These are phyloP conservation scores for Blastomyces emzantsi DNA, from an alignment of 2,329 filamentous ascomycete species.

Conservation along the genomic window DNA sequence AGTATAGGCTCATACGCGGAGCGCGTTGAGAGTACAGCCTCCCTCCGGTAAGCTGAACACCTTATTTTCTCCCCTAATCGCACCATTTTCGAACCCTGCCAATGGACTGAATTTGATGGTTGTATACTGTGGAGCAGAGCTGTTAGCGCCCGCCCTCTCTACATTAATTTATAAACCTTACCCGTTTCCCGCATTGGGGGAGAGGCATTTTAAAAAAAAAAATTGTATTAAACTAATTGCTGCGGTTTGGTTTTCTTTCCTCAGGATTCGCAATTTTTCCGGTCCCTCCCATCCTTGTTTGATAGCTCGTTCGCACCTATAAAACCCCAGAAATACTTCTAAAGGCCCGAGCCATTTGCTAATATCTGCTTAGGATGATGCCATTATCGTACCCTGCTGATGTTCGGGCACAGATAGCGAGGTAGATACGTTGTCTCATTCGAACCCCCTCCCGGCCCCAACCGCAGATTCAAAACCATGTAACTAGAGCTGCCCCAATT, in stretches of 20 bases:
- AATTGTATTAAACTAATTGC: not conserved
- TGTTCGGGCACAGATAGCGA: not conserved
- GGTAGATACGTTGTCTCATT: not conserved
- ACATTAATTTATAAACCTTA: too few relatives aligned
- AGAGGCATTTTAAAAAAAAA: not conserved
- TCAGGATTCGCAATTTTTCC: not conserved
- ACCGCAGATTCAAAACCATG: not conserved
- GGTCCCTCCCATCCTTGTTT: too few relatives aligned
- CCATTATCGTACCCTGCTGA: not conserved
- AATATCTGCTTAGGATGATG: conserved; percentile 3
- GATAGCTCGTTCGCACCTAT: not conserved
- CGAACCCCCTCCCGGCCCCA: not conserved
- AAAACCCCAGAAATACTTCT: not conserved
- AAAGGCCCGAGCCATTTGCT: not conserved
- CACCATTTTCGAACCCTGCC: not conserved
- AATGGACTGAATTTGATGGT: not conserved
- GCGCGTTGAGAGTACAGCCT: too few relatives aligned
- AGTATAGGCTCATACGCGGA: not conserved
- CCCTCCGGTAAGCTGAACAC: not conserved
- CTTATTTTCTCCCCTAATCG: not conserved
- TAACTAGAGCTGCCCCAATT: not conserved
- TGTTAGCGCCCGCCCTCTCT: not conserved
- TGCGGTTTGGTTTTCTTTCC: not conserved
- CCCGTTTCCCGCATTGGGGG: too few relatives aligned
- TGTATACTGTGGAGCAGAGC: not conserved